Evolutionary conservation across 176 grass and related monocot species (phyloP).

Genomic region (Elaeis guineensis): DNA sequence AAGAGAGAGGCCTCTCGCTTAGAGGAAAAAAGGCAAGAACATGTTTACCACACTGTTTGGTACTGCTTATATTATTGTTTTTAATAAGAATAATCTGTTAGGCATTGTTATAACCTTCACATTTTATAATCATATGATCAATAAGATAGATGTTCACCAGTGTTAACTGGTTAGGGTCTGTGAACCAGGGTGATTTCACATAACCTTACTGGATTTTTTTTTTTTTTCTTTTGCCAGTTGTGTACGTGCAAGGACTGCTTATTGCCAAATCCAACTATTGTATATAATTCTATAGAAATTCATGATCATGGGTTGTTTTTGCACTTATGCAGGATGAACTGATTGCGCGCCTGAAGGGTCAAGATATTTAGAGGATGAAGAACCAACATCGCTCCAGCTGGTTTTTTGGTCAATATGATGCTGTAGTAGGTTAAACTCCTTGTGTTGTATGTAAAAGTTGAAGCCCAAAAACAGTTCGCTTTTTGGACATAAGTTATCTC

Average conservation of each 20-base stretch:
- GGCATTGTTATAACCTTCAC: background rate
- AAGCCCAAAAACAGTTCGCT: no score
- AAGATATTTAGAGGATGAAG: no score
- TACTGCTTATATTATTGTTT: background rate
- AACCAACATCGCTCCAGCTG: no score
- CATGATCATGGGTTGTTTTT: background rate
- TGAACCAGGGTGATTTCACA: no score
- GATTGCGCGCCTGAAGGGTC: conserved; percentile 34
- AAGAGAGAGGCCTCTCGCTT: conserved; percentile 58
- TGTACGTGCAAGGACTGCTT: background rate
- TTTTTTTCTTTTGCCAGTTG: no score
- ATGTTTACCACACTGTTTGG: background rate
- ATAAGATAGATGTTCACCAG: no score
- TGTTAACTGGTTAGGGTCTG: no score
- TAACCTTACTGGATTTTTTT: no score
- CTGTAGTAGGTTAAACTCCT: no score
- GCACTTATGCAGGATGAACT: conserved; percentile 38
- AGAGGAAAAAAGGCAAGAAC: conserved; percentile 79
- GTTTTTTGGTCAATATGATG: no score
- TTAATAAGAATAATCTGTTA: background rate
- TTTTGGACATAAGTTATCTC: no score
- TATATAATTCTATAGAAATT: background rate
- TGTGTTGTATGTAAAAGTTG: no score
- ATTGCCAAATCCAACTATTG: background rate
- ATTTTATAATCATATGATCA: background rate